These are phyloP conservation scores for Pulveroboletus sp. DNA, from an alignment of 768 basidiomycete genomes.

Conservation along the genomic window DNA sequence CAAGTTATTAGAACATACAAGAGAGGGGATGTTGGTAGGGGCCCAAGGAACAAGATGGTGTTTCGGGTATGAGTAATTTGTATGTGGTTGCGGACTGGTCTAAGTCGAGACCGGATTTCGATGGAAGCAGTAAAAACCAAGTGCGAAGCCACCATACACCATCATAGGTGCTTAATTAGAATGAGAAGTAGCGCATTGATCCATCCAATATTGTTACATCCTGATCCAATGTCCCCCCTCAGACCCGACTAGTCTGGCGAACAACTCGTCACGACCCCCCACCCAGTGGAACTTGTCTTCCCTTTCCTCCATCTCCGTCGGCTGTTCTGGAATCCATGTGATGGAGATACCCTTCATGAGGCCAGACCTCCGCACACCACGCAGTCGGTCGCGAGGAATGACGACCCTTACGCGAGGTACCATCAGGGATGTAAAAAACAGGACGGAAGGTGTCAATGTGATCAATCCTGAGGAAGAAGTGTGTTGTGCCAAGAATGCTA, in stretches of 20 bases:
- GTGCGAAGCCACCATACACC: conserved; percentile 15
- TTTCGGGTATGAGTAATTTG: conserved; percentile 1
- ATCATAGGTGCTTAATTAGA: conserved; percentile 8
- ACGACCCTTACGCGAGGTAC: conserved; percentile 41
- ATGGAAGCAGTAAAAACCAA: conserved; percentile 16
- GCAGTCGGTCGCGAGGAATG: conserved; percentile 44
- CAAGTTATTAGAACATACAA: conserved; percentile 5
- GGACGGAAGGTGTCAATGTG: conserved; percentile 43
- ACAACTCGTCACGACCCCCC: conserved; percentile 58
- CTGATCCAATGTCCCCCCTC: conserved; percentile 48
- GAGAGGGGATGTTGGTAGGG: neutral
- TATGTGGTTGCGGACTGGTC: conserved; percentile 1
- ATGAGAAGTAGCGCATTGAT: conserved; percentile 10
- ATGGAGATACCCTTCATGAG: conserved; percentile 50
- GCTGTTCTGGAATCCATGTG: conserved; percentile 33
- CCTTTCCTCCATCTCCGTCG: conserved; percentile 32
- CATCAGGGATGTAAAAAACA: conserved; percentile 55
- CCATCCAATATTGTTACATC: conserved; percentile 27
- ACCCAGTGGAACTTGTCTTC: conserved; percentile 59
- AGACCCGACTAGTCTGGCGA: conserved; percentile 55
- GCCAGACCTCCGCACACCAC: conserved; percentile 54
- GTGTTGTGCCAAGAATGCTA: conserved; percentile 61
- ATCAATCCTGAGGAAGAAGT: conserved; percentile 53
- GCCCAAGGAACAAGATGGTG: neutral
- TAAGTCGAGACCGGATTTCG: neutral